Base-by-base conservation (phyloP, 495 filamentous ascomycete genomes). In the Filosporella fistucella region DNA sequence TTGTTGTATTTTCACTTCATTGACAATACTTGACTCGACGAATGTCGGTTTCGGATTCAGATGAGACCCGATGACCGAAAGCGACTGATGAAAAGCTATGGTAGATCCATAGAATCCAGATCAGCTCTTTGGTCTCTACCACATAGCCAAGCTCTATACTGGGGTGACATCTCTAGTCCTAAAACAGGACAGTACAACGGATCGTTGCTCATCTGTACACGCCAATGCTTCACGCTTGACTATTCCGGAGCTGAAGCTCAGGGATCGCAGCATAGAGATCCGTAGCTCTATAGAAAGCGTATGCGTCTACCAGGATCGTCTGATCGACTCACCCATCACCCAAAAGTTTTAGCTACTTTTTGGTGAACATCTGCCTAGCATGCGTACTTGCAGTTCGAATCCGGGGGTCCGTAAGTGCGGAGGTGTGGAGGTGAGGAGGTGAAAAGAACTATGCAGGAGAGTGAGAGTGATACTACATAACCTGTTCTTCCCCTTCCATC, bases 331-430 rank as follows among this genome's bases (percentile, higher is more conserved):
- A 21, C n/a, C n/a, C n/a, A n/a, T n/a, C n/a, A n/a, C n/a, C n/a
- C n/a, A n/a, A n/a, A n/a, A n/a, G n/a, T n/a, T 21, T 26, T 22
- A 38, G 18, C 7, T 16, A 14, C 6, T 36, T 16, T 12, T 8
- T 7, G 7, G 9, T 38, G 35, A 16, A 21, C 23, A 39, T 23
- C 18, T 39, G 32, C 24, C 14, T 39, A 32, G 20, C 25, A 11
- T 28, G 14, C 14, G 10, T 26, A 39, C 33, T 25, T 8, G 18
- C 35, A 18, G 29, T 13, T 37, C 8, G 41, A 38, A 2, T 11
- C 23, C 40, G 21, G 25, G 33, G 29, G n/a, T 45, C 40, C 40
- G 48, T 28, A 40, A 45, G 22, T 51, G 41, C 40, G 48, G 48
- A 38, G 48, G 21, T 38, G 37, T 16, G 41, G 24, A 45, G 14